Evolutionary conservation across 1,284 basidiomycete species (phyloP), one percentile per base, ranked within the genome.

Genomic region (Cutaneotrichosporon arboriforme): DNA sequence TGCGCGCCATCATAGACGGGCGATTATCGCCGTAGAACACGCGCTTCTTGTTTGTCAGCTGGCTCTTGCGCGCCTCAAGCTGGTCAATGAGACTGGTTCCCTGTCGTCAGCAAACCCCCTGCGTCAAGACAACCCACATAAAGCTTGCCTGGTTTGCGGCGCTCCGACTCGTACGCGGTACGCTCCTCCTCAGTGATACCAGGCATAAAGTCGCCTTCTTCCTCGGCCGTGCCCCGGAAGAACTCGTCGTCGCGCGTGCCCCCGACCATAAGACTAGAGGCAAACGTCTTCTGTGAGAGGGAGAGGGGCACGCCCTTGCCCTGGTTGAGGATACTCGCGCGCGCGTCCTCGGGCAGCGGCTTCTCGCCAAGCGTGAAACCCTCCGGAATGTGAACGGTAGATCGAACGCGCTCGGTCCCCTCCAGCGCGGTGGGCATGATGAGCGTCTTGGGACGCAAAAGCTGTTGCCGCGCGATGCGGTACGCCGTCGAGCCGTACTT

Each of bases 21-120:
- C 74, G 54, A 33, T 66, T 60, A 49, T 76, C 74, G n/a, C 74
- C 74, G 4, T 63, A 62, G 55, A 76, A 76, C 8, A 65, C 61
- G 33, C 72, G 60, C 55, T 70, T 62, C 55, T 68, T 72, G 42
- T 60, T 62, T 52, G 63, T 66, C 58, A 69, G 54, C 20, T 61
- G 67, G 13, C 51, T 41, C 53, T 76, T 74, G 21, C 72, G 60
- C 36, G 67, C 64, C 56, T 76, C 72, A 13, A 76, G 60, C 52
- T 73, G 68, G 57, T 76, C 74, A 57, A 76, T 74, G 53, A 76
- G 54, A 54, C 70, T 73, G 20, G 59, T 66, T 2, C 65, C 73
- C 67, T 62, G 52, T 18, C 36, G 52, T 59, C 51, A 63, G 49
- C 37, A 33, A 17, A 17, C 2, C n/a, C n/a, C n/a, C n/a, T 31